Conservation (phyloP, 1,284 basidiomycete species). For the Microbotryum intermedium region DNA sequence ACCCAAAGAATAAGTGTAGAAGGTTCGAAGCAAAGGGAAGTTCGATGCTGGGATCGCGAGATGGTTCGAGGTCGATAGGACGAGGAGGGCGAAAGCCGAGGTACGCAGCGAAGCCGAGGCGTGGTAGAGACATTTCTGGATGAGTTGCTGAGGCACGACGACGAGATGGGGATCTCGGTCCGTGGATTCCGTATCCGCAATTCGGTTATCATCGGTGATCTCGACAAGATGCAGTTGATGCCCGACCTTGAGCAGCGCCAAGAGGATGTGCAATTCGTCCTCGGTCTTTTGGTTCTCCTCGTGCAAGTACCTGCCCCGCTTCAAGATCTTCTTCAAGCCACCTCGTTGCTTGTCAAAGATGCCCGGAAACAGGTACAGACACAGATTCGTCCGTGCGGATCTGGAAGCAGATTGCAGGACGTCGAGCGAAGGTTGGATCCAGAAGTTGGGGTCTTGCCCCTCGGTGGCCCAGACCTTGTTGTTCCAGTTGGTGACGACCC, state of each 20-base stretch:
- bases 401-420: neutral
- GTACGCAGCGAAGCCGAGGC: conserved; percentile 18
- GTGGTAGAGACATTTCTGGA: neutral
- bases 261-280: conserved; percentile 17
- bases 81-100: conserved; percentile 26
- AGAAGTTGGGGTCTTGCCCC: conserved; percentile 1
- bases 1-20: conserved; percentile 22
- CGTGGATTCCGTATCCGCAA: neutral
- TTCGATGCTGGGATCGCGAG: conserved; percentile 5
- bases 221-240: conserved; percentile 22
- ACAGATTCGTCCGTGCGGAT: conserved; percentile 3
- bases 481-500: conserved; percentile 16
- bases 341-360: conserved; percentile 10
- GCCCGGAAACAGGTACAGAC: conserved; percentile 14
- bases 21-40: conserved; percentile 16
- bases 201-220: neutral
- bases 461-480: conserved; percentile 10
- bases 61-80: conserved; percentile 11
- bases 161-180: conserved; percentile 3
- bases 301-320: conserved; percentile 3
- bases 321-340: conserved; percentile 7
- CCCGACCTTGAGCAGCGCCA: conserved; percentile 20
- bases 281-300: neutral
- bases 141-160: conserved; percentile 5
- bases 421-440: conserved; percentile 13